Evolutionary conservation across 257 asterid genomes (phyloP).

Genomic region (Plantago elongata): DNA sequence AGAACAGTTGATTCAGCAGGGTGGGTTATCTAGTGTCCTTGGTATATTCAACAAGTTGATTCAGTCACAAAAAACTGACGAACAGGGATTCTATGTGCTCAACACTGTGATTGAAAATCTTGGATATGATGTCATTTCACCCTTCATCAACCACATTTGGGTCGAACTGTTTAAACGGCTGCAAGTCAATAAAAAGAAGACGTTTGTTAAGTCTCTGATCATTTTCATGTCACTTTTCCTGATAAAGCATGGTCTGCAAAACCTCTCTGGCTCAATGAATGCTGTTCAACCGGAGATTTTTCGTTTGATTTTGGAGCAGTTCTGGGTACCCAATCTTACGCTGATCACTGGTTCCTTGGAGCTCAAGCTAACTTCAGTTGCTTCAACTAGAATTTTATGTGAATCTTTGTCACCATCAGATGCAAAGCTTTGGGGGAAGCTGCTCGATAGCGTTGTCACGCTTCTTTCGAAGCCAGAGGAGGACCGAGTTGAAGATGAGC

Average conservation of each 20-base stretch:
- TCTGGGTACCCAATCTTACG: conserved; percentile 86
- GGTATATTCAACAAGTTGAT: conserved; percentile 71
- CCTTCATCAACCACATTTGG: conserved; percentile 67
- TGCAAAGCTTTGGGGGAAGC: conserved; percentile 68
- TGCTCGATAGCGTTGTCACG: conserved; percentile 86
- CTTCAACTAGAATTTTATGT: conserved; percentile 70
- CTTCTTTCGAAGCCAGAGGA: conserved; percentile 76
- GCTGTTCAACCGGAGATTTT: conserved; percentile 66
- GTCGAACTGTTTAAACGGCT: conserved; percentile 62
- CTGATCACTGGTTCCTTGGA: conserved; percentile 67
- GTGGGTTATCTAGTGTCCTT: conserved; percentile 56
- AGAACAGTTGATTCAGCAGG: conserved; percentile 75
- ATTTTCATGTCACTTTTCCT: conserved; percentile 84
- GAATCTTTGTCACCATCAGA: conserved; percentile 59
- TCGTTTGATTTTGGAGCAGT: conserved; percentile 53
- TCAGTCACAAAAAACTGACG: conserved; percentile 63
- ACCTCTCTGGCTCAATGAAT: conserved; percentile 67
- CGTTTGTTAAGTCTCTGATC: conserved; percentile 68
- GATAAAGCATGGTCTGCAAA: conserved; percentile 68
- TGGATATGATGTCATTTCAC: conserved; percentile 61
- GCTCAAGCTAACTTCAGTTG: conserved; percentile 77
- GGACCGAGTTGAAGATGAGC: conserved; percentile 74
- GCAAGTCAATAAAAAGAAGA: conserved; percentile 51
- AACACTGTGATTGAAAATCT: conserved; percentile 88
- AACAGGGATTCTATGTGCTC: conserved; percentile 91